A percentile compares a stretch with the other conserved stretches of the same genome.
Evolutionary conservation across 148 eudicot species (phyloP).

Genomic region (Tetragonia tetragonoides): DNA sequence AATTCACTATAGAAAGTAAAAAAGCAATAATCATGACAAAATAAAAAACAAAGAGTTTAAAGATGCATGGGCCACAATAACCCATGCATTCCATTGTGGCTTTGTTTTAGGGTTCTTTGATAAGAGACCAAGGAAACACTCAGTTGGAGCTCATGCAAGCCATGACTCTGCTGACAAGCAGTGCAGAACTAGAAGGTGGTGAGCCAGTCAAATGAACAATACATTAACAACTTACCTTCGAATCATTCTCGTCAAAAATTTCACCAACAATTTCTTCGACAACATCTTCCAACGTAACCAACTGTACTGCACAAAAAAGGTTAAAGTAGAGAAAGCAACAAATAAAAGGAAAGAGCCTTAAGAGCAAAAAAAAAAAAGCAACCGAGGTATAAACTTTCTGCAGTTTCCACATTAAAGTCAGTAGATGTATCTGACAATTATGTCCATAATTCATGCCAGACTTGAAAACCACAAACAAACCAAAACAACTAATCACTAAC

Average conservation of each 20-base stretch:
- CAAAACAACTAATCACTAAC: not conserved
- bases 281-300: conserved; percentile 95
- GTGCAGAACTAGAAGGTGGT: not conserved
- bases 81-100: not conserved
- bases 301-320: conserved; percentile 39
- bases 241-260: conserved; percentile 95
- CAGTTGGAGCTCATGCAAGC: not conserved
- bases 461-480: not conserved
- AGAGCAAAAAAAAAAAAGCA: not conserved
- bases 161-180: not conserved
- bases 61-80: conserved; percentile 1
- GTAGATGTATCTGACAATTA: not conserved
- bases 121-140: not conserved
- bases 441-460: not conserved
- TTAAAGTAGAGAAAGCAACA: not conserved
- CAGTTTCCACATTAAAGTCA: not conserved
- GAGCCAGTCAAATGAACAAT: not conserved
- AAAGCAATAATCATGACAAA: not conserved
- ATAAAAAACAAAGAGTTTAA: not conserved
- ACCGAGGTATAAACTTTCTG: not conserved
- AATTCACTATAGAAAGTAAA: not conserved
- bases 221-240: conserved; percentile 51
- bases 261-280: conserved; percentile 99
- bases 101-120: not conserved
- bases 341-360: not conserved